Evolutionary conservation across 2,329 filamentous ascomycete species (phyloP).

Genomic region (Bipolaris sorokiniana): DNA sequence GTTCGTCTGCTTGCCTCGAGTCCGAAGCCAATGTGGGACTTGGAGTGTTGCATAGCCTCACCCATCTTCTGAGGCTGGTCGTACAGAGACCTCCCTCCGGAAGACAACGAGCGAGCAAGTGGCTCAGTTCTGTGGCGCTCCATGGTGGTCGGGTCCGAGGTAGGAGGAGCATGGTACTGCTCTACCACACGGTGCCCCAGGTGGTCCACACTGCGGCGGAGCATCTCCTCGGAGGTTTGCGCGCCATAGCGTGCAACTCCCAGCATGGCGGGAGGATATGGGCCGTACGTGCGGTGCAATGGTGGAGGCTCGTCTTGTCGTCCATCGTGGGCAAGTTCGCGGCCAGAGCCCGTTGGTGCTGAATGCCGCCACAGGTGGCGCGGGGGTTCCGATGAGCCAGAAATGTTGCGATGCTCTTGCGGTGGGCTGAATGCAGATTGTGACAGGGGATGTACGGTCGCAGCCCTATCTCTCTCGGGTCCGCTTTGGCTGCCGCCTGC

Average conservation of each 20-base stretch:
- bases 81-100: slow-evolving; percentile 41
- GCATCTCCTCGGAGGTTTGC: slow-evolving; percentile 38
- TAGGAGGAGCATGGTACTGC: slow-evolving; percentile 49
- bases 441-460: slow-evolving; percentile 49
- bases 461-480: slow-evolving; percentile 42
- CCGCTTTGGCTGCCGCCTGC: slow-evolving; percentile 27
- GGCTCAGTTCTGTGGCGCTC: slow-evolving; percentile 45
- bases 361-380: slow-evolving; percentile 43
- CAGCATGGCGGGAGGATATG: slow-evolving; percentile 35
- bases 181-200: slow-evolving; percentile 44
- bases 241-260: slow-evolving; percentile 32
- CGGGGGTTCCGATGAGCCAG: slow-evolving; percentile 28
- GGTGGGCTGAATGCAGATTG: slow-evolving; percentile 49
- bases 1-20: slow-evolving; percentile 78
- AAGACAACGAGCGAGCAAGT: slow-evolving; percentile 44
- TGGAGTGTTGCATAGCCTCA: slow-evolving; percentile 64
- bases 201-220: slow-evolving; percentile 43
- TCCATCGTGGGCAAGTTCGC: slow-evolving; percentile 33
- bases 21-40: slow-evolving; percentile 74
- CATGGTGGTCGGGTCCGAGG: slow-evolving; percentile 46
- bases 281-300: slow-evolving; percentile 41
- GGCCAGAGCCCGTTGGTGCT: slow-evolving; percentile 30
- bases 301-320: slow-evolving; percentile 40
- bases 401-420: slow-evolving; percentile 29
- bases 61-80: slow-evolving; percentile 52